Evolutionary conservation across 345 rosid genomes (phyloP).

Genomic region (Psidium guajava): DNA sequence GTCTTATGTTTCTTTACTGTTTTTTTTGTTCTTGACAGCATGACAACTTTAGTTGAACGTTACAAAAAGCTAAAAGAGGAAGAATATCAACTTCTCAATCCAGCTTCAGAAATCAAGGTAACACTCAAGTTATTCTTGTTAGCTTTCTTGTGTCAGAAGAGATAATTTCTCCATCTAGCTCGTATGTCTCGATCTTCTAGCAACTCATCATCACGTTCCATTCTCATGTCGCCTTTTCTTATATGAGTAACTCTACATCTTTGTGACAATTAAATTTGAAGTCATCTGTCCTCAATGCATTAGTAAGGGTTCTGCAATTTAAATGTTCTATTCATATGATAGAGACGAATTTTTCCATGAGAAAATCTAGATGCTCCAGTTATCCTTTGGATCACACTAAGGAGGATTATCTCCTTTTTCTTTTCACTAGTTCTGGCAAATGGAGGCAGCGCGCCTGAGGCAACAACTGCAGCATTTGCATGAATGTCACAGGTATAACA

Average conservation of each 20-base stretch:
- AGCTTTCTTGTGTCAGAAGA: neutral
- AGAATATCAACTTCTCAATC: constrained; percentile 31
- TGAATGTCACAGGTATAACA: constrained; percentile 51
- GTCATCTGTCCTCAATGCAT: neutral
- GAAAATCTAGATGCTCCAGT: neutral
- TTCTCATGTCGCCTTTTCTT: neutral
- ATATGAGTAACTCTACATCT: neutral
- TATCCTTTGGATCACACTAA: neutral
- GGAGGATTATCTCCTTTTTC: neutral
- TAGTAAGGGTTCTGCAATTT: neutral
- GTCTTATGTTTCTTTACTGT: neutral
- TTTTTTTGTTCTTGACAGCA: constrained; percentile 17
- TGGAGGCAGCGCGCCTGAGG: constrained; percentile 52
- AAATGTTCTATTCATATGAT: neutral
- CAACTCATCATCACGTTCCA: neutral
- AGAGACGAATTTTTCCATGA: neutral
- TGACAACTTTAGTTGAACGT: constrained; percentile 52
- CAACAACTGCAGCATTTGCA: constrained; percentile 60
- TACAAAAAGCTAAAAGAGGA: constrained; percentile 58
- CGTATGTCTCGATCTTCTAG: neutral
- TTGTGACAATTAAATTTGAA: neutral
- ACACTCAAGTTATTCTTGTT: neutral
- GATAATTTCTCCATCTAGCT: neutral
- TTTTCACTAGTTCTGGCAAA: constrained; percentile 65
- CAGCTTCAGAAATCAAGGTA: constrained; percentile 67